Percentiles rank a stretch among this genome's conserved stretches.
These are phyloP conservation scores for Lipomyces sp. DNA, from an alignment of 805 yeast genomes.

Conservation along the genomic window DNA sequence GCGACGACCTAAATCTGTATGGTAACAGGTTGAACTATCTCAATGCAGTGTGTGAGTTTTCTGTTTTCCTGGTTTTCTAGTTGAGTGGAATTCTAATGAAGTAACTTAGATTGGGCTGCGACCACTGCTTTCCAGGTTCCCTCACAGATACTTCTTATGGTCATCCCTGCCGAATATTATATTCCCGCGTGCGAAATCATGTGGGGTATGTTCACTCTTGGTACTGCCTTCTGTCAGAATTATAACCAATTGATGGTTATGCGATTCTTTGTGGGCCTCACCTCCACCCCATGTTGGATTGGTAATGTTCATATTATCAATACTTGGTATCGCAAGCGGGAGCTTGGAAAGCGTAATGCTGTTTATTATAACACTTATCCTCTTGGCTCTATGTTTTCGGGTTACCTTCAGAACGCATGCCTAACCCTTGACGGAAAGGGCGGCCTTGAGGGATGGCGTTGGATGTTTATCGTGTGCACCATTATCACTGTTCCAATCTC, in stretches of 20 bases:
- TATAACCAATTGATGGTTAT: constrained; percentile 50
- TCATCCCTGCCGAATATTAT: constrained; percentile 39
- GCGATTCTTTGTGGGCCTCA: constrained; percentile 64
- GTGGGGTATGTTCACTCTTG: constrained; percentile 67
- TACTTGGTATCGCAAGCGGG: constrained; percentile 54
- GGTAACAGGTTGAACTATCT: constrained; percentile 34
- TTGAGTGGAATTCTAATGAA: not conserved
- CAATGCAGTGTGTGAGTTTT: constrained; percentile 36
- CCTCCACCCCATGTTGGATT: constrained; percentile 68
- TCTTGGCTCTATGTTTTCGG: constrained; percentile 46
- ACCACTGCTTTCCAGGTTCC: constrained; percentile 37
- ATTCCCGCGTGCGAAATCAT: constrained; percentile 56
- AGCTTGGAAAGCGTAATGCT: constrained; percentile 48
- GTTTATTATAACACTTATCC: constrained; percentile 43
- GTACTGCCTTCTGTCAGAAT: constrained; percentile 49
- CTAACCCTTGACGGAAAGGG: constrained; percentile 44
- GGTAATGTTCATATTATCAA: constrained; percentile 44
- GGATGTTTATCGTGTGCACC: constrained; percentile 60
- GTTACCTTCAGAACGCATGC: constrained; percentile 54
- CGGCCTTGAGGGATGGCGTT: constrained; percentile 59
- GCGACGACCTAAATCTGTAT: constrained; percentile 34
- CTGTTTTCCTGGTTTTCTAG: constrained; percentile 7
- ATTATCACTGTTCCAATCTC: constrained; percentile 38
- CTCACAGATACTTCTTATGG: constrained; percentile 35
- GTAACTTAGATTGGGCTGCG: constrained; percentile 20